Conservation (phyloP, 2,329 filamentous ascomycete genomes). For the Helminthosporium solani region DNA sequence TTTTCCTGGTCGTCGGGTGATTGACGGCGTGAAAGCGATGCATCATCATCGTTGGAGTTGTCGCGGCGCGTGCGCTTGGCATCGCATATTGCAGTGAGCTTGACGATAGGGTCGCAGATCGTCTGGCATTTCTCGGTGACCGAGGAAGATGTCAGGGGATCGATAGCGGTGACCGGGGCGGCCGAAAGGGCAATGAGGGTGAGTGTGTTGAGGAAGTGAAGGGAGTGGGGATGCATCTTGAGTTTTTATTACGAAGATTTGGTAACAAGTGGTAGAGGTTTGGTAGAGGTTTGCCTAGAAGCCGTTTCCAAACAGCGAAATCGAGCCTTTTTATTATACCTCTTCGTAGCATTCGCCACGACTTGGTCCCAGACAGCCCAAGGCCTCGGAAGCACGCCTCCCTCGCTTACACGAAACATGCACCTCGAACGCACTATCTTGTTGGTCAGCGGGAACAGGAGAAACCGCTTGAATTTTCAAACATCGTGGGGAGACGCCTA, state of each 20-base stretch:
- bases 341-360: not conserved
- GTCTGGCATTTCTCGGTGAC: slow-evolving; percentile 34
- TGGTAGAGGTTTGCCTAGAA: not conserved
- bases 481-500: not conserved
- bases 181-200: slow-evolving; percentile 12
- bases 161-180: slow-evolving; percentile 7
- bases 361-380: not conserved
- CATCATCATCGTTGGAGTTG: no score
- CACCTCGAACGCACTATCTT: not conserved
- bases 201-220: slow-evolving; percentile 6
- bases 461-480: slow-evolving; percentile 2
- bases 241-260: not conserved
- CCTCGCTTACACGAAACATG: not conserved
- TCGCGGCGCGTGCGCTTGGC: not conserved
- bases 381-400: not conserved
- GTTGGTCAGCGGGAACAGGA: not conserved
- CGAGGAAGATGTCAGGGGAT: slow-evolving; percentile 1
- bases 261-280: not conserved
- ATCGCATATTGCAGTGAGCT: slow-evolving; percentile 37
- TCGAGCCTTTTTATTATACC: not conserved
- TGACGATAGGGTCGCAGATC: slow-evolving; percentile 43
- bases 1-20: slow-evolving; percentile 18
- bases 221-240: slow-evolving; percentile 9
- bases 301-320: not conserved
- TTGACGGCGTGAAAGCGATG: not conserved